Evolutionary conservation across 192 early-diverging fungal species (phyloP), one percentile per base, ranked within the genome.

Genomic region (Borealophlyctis nickersoniae): DNA sequence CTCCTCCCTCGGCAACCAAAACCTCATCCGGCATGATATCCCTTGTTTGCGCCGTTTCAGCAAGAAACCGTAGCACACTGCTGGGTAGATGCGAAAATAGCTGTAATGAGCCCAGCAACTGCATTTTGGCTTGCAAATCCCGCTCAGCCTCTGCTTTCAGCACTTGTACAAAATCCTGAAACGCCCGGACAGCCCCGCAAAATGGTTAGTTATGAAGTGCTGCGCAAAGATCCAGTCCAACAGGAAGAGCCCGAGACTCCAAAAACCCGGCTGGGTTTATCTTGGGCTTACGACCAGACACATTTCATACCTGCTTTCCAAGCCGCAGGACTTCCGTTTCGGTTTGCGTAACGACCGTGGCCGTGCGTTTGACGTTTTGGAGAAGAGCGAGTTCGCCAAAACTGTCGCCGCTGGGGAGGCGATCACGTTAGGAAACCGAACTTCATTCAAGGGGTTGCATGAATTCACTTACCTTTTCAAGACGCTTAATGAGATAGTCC

Each of bases 381-480:
- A 55, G 53, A 14, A 55, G 53, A 55, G 53, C 23, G 16, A 29
- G 23, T 55, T 55, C 53, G 14, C 53, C 53, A 55, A 55, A 55
- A n/a, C 16, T n/a, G 53, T 55, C 53, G 53, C 53, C 53, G 16
- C 53, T 55, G 24, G 2, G 16, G 0, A 1, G 23, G 53, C 23
- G 24, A 14, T 27, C 9, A 9, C 16, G 30, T 14, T 55, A 19
- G 23, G 23, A 29, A 16, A 14, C 16, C 16, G 23, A 14, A 14
- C 53, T 27, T 55, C 1, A 0, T 23, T 55, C 1, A 27, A 14
- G 26, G 16, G 53, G 53, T n/a, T n/a, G n/a, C n/a, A 1, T 1
- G 1, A 14, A 1, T 14, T 23, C 24, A 26, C 53, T 55, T 55
- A 26, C 53, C 53, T 29, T 26, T 26, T 14, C 53, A 55, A 26